Evolutionary conservation across 2,329 filamentous ascomycete genomes (phyloP).

Genomic region (Beauveria scarabaeidicola): DNA sequence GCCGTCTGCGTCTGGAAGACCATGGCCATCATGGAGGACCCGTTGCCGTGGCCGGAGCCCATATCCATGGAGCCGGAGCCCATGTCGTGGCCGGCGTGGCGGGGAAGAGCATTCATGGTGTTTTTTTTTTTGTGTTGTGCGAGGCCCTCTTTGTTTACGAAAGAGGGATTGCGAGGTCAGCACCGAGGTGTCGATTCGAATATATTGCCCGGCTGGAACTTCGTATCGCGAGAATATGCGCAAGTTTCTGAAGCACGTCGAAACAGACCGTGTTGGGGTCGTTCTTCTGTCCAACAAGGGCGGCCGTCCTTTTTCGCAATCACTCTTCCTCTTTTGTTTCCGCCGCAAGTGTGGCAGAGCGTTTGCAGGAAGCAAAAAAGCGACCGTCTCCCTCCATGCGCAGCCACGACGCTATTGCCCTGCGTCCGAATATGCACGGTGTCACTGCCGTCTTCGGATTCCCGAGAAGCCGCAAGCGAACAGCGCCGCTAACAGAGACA

Average conservation of each 20-base stretch:
- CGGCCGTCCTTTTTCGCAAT: neutral
- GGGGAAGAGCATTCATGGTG: neutral
- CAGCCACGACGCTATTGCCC: neutral
- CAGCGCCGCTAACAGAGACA: neutral
- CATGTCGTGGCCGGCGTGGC: constrained; percentile 8
- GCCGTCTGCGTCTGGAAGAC: constrained; percentile 51
- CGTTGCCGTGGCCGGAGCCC: neutral
- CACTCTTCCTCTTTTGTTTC: neutral
- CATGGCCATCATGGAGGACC: constrained; percentile 25
- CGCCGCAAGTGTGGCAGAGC: neutral
- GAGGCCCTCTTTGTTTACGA: neutral
- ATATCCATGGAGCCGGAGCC: constrained; percentile 7
- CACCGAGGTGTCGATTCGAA: neutral
- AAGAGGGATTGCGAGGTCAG: neutral
- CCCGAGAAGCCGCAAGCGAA: neutral
- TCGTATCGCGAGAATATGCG: neutral
- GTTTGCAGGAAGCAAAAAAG: neutral
- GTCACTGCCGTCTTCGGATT: neutral
- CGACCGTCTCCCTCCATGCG: no score
- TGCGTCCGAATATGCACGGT: neutral
- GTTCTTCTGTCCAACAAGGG: neutral
- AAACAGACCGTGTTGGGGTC: neutral
- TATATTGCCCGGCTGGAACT: neutral
- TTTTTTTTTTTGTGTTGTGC: neutral
- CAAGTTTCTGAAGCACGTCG: neutral